Base-by-base conservation (phyloP, 768 basidiomycete genomes). In the Podaxis carcinomalis region DNA sequence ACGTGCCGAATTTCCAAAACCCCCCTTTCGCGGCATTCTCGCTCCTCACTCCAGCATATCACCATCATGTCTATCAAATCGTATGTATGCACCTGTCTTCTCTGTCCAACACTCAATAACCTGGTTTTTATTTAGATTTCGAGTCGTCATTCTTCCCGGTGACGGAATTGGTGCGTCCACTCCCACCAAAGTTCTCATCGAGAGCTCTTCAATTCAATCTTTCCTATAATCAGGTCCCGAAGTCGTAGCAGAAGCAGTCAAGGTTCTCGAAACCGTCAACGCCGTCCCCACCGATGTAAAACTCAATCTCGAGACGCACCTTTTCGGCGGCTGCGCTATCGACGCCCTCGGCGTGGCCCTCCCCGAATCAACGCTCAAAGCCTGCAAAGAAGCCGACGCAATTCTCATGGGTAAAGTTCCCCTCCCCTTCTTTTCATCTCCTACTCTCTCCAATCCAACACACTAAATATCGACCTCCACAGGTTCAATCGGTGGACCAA, bases 401-500 rank as follows among this genome's bases (percentile, higher is more conserved):
- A 92, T 99, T 65, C 79, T 99, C 32, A 87, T 99, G 85, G 97
- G 97, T 94, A 68, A 68, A 52, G 82, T 67, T 2, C 23, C 5
- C 23, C 44, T 42, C 60, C 21, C 27, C 5, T 50, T 47, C 23
- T 51, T 19, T 47, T 47, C 53, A 53, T 44, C 23, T 25, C 10
- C 47, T 1, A 28, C 13, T 4, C 46, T 54, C 6, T 32, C 32
- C 32, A 32, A 32, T 32, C 32, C 32, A 32, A 32, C 9, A 2
- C 9, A 32, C 32, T 14, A 37, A 19, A 23, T 2, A n/a, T 60
- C 65, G 42, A 68, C 49, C 55, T 36, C 44, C 21, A 21, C 59
- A 98, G 96, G 96, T 66, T 89, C 96, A 19, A 92, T 98, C 66
- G 97, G 97, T 61, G 97, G 97, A n/a, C 97, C 97, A 13, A 98